phyloP scores from a whole-genome alignment of 78 protist genomes.

The Dictyostelium firmibasis region DNA sequence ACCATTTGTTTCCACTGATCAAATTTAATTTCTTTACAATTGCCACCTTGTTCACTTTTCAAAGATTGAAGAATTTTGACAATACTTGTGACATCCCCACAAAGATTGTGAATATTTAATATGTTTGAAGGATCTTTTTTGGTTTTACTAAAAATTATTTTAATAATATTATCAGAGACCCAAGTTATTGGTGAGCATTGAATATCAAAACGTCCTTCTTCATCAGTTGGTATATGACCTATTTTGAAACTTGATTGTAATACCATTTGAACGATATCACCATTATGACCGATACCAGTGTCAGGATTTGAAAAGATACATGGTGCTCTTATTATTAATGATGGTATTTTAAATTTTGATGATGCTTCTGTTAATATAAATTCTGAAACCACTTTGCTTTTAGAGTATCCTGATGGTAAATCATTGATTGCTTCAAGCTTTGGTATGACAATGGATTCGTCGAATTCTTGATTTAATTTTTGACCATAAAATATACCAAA shows the following conservation, averaged over 20 bases:
- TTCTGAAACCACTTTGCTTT: constrained; percentile 34
- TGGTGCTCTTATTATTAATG: neutral
- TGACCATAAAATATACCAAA: constrained; percentile 21
- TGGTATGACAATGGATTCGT: neutral
- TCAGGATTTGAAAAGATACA: constrained; percentile 5
- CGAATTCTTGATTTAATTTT: neutral
- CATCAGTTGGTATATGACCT: neutral
- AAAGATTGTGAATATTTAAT: neutral
- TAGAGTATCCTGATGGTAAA: neutral
- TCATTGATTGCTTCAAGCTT: neutral
- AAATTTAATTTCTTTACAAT: neutral
- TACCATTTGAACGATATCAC: neutral
- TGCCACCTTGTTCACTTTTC: neutral
- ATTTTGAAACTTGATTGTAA: neutral
- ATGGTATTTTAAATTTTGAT: neutral
- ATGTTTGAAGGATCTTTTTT: neutral
- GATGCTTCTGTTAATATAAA: neutral
- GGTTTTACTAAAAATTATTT: neutral
- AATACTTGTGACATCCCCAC: neutral
- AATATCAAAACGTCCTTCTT: neutral
- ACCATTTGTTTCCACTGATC: neutral
- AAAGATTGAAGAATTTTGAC: neutral
- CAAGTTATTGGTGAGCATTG: neutral
- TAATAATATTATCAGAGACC: neutral
- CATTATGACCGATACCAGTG: too few species aligned